Conservation (phyloP, 1,139 yeast genomes). For the Candida frijolesensis region DNA sequence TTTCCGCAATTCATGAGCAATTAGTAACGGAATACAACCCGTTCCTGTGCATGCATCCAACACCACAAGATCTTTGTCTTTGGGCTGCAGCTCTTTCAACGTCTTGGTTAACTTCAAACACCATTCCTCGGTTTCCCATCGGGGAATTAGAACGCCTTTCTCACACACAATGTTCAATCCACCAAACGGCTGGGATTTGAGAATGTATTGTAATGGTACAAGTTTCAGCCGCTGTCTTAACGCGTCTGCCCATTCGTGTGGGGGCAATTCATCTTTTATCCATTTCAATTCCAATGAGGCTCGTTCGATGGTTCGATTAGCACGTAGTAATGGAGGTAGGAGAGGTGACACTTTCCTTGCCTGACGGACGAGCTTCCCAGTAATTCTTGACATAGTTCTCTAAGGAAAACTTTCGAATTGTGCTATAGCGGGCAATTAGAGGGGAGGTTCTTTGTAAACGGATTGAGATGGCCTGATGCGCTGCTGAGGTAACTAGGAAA, state of each 20-base stretch:
- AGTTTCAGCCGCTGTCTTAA: slow-evolving; percentile 41
- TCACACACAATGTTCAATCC: slow-evolving; percentile 58
- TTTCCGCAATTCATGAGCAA: slow-evolving; percentile 34
- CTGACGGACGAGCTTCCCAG: slow-evolving; percentile 28
- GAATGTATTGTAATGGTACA: slow-evolving; percentile 79
- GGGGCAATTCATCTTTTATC: slow-evolving; percentile 44
- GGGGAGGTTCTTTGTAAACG: no score
- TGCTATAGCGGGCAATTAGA: no score
- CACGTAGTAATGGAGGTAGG: slow-evolving; percentile 36
- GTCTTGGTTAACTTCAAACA: slow-evolving; percentile 40
- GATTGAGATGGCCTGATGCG: no score
- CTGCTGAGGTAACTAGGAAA: no score
- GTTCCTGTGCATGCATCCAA: slow-evolving; percentile 88
- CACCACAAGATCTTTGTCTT: slow-evolving; percentile 20
- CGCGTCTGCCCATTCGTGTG: slow-evolving; percentile 36
- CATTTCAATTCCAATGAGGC: slow-evolving; percentile 43
- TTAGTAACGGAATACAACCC: slow-evolving; percentile 76
- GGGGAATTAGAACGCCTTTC: slow-evolving; percentile 76
- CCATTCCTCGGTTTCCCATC: slow-evolving; percentile 99
- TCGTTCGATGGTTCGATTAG: slow-evolving; percentile 28
- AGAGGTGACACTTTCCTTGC: slow-evolving; percentile 30
- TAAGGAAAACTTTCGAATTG: neutral
- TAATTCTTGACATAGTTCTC: slow-evolving; percentile 33
- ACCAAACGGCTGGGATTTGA: slow-evolving; percentile 90
- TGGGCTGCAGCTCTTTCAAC: slow-evolving; percentile 17